Base-by-base conservation (phyloP, 345 rosid species). In the Salix exigua region DNA sequence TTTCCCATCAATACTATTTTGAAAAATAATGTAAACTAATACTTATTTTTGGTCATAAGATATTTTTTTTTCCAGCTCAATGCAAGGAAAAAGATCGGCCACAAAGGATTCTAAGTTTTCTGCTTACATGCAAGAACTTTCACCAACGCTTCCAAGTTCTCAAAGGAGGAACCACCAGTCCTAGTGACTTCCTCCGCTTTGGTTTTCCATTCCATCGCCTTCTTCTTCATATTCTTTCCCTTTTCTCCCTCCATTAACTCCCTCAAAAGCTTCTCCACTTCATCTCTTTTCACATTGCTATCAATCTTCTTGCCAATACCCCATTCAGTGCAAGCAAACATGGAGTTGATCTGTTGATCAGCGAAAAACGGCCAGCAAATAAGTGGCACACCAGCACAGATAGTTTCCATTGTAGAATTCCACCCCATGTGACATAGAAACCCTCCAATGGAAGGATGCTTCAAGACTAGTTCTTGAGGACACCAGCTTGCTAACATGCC, bases 401-500 rank as follows among this genome's bases (percentile, higher is more conserved):
- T 25, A 73, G 1, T 14, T 58, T 73, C 19, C 62, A 73, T 26
- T 7, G 68, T 73, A 1, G 76, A 73, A 40, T 63, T 63, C 76
- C 76, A 73, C 6, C 76, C 76, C 68, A 26, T 73, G 23, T 73
- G 76, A 16, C 68, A 42, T 44, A 73, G 19, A 12, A 73, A 73
- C 0, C 58, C 69, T 10, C 76, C 76, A 0, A 62, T 14, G 5
- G 76, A 63, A 16, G 68, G 53, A 28, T 73, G 76, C 8, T 73
- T 73, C 38, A 73, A 35, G 10, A 73, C 28, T 28, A 40, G 5
- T 28, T 73, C 76, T 18, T 73, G 76, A 0, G 38, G 38, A 62
- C 76, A 73, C 76, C 76, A 73, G 13, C 28, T 26, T 44, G 68
- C 53, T 6, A 38, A 6, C 12, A 73, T 17, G 35, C 68, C 60